Conservation (phyloP, 2,329 filamentous ascomycete genomes). For the Colletotrichum sp. region DNA sequence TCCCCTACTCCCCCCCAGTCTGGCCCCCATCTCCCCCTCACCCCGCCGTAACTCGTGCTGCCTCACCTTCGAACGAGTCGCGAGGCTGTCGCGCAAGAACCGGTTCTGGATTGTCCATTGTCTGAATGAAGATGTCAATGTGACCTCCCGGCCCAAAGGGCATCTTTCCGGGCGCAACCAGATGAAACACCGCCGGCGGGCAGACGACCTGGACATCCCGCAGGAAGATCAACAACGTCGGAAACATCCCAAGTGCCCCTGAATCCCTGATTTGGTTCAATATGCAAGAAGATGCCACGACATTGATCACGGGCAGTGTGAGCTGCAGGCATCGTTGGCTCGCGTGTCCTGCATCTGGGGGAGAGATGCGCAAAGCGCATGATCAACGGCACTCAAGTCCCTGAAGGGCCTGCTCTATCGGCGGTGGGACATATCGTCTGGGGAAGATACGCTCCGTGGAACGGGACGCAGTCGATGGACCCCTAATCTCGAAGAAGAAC, state of each 20-base stretch:
- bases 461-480: background rate
- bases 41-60: background rate
- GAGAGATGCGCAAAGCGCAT: conserved; percentile 3
- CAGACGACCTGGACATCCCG: background rate
- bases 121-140: background rate
- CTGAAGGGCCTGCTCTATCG: background rate
- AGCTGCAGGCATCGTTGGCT: background rate
- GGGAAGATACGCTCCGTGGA: background rate
- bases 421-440: background rate
- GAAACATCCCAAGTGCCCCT: background rate
- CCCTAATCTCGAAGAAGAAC: background rate
- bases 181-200: background rate
- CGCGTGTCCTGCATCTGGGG: background rate
- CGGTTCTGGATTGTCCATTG: background rate
- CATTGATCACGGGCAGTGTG: background rate
- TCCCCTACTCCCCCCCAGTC: background rate
- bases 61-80: background rate
- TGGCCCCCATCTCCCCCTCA: background rate
- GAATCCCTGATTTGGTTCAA: background rate
- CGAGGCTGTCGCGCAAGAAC: background rate
- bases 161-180: background rate
- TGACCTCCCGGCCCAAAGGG: background rate
- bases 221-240: background rate
- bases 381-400: conserved; percentile 14
- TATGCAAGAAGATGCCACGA: background rate